Evolutionary conservation across 2,329 filamentous ascomycete species (phyloP).

Genomic region (Aspergillus sp.): DNA sequence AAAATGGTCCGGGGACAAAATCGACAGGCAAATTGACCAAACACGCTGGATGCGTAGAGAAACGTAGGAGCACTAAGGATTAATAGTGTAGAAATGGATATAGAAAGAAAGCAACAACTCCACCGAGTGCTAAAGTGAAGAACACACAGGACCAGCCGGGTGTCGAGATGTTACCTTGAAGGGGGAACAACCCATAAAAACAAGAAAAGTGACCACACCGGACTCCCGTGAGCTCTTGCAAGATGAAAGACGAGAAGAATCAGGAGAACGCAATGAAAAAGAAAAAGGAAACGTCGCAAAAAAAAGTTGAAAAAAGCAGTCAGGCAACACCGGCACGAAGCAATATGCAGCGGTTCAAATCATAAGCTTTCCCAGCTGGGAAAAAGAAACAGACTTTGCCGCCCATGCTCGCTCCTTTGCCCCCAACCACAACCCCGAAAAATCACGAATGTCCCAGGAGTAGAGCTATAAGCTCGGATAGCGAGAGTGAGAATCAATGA

Average conservation of each 20-base stretch:
- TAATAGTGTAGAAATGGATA: conserved; percentile 18
- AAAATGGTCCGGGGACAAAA: conserved; percentile 23
- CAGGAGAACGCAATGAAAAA: conserved; percentile 28
- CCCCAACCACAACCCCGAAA: conserved; percentile 34
- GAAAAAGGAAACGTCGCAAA: conserved; percentile 31
- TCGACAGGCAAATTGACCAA: conserved; percentile 28
- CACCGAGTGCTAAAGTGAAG: conserved; percentile 38
- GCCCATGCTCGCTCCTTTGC: conserved; percentile 37
- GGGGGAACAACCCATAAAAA: conserved; percentile 35
- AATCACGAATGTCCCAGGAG: conserved; percentile 43
- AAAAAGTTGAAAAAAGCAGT: conserved; percentile 24
- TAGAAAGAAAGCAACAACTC: conserved; percentile 31
- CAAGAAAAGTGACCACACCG: conserved; percentile 43
- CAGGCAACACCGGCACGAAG: conserved; percentile 33
- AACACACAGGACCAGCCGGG: conserved; percentile 50
- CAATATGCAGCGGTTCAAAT: conserved; percentile 30
- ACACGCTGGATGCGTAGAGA: conserved; percentile 36
- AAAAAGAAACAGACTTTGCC: conserved; percentile 32
- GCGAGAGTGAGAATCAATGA: conserved; percentile 28
- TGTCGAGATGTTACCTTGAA: conserved; percentile 39
- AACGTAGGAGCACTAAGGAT: conserved; percentile 27
- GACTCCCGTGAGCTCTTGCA: conserved; percentile 45
- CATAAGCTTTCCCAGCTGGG: conserved; percentile 29
- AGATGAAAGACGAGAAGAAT: conserved; percentile 25
- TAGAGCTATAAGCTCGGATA: conserved; percentile 29